These are phyloP conservation scores for Herpotrichia juniperi DNA, from an alignment of 2,329 filamentous ascomycete species.

Conservation along the genomic window DNA sequence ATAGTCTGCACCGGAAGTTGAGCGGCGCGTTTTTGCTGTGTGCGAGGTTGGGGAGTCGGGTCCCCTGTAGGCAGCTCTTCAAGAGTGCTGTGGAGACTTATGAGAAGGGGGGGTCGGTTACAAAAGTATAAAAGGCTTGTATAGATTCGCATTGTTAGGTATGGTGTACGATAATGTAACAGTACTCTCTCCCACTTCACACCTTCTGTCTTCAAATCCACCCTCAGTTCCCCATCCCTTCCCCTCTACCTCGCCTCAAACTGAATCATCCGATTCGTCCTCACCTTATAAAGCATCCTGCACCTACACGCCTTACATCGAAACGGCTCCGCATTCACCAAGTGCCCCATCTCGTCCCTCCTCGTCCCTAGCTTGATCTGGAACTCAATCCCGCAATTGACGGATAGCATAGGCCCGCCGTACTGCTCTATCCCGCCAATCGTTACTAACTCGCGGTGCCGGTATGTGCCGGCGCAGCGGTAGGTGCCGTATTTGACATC, in stretches of 20 bases:
- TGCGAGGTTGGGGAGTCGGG: slow-evolving; percentile 80
- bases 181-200: not conserved
- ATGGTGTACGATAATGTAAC: slow-evolving; percentile 2
- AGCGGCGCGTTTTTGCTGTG: slow-evolving; percentile 95
- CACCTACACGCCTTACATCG: slow-evolving; percentile 19
- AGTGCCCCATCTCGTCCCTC: not conserved
- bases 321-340: not conserved
- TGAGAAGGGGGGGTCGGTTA: slow-evolving; percentile 23
- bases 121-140: slow-evolving; percentile 6
- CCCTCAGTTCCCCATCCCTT: not conserved
- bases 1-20: slow-evolving; percentile 91
- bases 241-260: slow-evolving; percentile 20
- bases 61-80: slow-evolving; percentile 83
- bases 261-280: slow-evolving; percentile 24
- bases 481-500: not conserved
- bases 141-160: not conserved
- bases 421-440: not conserved
- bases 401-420: too few relatives aligned
- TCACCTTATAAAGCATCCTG: slow-evolving; percentile 14
- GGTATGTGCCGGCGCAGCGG: not conserved
- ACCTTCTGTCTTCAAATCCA: not conserved
- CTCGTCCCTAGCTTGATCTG: not conserved
- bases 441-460: not conserved
- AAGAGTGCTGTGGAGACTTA: slow-evolving; percentile 56
- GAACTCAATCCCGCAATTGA: not conserved